These are phyloP conservation scores for Epicoccum sorghinum DNA, from an alignment of 2,329 filamentous ascomycete genomes.

Conservation along the genomic window DNA sequence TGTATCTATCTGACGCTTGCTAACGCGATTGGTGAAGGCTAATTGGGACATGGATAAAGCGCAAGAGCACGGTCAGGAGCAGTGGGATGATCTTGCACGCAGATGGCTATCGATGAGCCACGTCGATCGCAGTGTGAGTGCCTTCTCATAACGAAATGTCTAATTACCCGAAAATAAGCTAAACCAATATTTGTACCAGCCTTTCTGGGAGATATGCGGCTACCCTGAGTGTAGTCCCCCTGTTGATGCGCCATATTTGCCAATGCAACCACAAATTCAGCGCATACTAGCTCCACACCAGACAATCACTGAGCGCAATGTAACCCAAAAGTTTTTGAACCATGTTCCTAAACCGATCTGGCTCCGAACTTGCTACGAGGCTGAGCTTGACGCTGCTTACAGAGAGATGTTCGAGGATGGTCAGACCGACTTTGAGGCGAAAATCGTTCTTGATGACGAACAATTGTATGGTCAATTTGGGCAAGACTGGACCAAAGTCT, in stretches of 20 bases:
- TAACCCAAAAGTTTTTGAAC: neutral
- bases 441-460: no score
- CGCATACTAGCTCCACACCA: conserved; percentile 1
- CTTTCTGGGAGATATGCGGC: neutral
- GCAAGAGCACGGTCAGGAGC: neutral
- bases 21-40: no score
- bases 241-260: neutral
- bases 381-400: neutral
- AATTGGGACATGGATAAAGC: neutral
- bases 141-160: no score
- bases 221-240: neutral
- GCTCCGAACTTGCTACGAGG: neutral
- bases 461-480: no score
- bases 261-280: neutral
- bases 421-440: no score
- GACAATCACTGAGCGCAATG: neutral
- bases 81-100: neutral
- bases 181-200: neutral
- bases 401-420: neutral
- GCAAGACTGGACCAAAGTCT: no score
- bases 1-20: no score
- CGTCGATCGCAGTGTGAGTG: neutral
- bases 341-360: neutral
- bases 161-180: no score
- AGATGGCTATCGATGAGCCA: neutral